A percentile compares a stretch with the other conserved stretches of the same genome.
Evolutionary conservation across 2,329 filamentous ascomycete genomes (phyloP).

Genomic region (Fusarium coicis): DNA sequence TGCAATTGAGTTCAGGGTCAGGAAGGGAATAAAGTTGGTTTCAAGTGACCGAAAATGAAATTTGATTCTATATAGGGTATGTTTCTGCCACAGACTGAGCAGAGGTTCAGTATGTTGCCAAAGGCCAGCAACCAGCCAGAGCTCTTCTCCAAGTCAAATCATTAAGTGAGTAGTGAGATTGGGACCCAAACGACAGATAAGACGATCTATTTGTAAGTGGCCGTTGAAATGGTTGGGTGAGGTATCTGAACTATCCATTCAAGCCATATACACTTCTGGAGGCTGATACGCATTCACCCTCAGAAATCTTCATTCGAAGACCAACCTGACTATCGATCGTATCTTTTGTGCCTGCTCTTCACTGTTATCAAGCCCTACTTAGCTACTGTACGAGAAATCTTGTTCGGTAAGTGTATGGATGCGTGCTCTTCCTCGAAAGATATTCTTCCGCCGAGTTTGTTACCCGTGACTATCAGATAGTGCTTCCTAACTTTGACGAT

Average conservation of each 20-base stretch:
- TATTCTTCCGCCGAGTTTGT: no score
- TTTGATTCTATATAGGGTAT: not conserved
- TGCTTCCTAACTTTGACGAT: not conserved
- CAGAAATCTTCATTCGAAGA: no score
- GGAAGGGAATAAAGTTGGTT: rapidly evolving
- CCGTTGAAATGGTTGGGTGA: not conserved
- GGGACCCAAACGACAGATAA: not conserved
- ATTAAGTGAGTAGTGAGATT: no score
- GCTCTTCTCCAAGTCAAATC: no score
- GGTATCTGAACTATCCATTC: not conserved
- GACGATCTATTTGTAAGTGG: not conserved
- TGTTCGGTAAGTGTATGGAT: no score
- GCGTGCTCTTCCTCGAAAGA: not conserved
- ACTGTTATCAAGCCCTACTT: no score
- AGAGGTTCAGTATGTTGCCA: not conserved
- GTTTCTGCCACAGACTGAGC: rapidly evolving
- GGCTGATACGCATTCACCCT: no score
- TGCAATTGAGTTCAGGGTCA: not conserved
- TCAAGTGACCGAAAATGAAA: not conserved
- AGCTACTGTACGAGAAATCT: no score
- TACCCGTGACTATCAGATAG: not conserved
- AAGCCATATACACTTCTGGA: no score
- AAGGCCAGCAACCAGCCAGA: no score
- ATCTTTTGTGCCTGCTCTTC: not conserved
- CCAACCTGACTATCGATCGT: no score